A percentile compares a stretch with the other conserved stretches of the same genome.
These are phyloP conservation scores for Solanum chilense DNA, from an alignment of 257 asterid genomes.

Conservation along the genomic window DNA sequence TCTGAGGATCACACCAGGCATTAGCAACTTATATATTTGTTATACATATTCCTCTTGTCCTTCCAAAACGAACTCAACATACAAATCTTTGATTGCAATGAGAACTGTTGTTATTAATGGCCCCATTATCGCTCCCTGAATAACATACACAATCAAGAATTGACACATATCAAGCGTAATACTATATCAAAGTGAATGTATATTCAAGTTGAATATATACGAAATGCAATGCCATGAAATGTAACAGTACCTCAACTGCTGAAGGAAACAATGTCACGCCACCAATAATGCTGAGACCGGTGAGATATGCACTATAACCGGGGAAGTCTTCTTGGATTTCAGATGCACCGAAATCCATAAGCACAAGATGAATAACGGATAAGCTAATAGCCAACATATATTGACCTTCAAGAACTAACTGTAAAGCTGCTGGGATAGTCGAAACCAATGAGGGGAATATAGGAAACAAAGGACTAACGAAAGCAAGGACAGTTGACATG, in stretches of 20 bases:
- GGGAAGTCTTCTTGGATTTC: slow-evolving; percentile 83
- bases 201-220: not conserved
- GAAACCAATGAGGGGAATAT: slow-evolving; percentile 54
- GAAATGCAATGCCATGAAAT: not conserved
- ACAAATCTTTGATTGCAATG: slow-evolving; percentile 56
- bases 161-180: not conserved
- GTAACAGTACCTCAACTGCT: slow-evolving; percentile 44
- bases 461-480: slow-evolving; percentile 49
- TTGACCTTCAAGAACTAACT: slow-evolving; percentile 51
- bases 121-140: slow-evolving; percentile 82
- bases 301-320: slow-evolving; percentile 66
- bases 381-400: slow-evolving; percentile 39
- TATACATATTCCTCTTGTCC: slow-evolving; percentile 14
- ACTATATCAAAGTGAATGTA: not conserved
- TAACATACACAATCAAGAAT: not conserved
- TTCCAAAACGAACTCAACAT: slow-evolving; percentile 55
- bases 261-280: slow-evolving; percentile 75
- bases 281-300: slow-evolving; percentile 72
- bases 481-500: slow-evolving; percentile 66
- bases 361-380: slow-evolving; percentile 41
- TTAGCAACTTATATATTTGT: not conserved
- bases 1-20: not conserved
- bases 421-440: slow-evolving; percentile 57
- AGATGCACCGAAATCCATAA: slow-evolving; percentile 63
- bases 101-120: slow-evolving; percentile 61